Evolutionary conservation across 345 rosid genomes (phyloP), one percentile per base, ranked within the genome.

Genomic region (Rhodamnia rubescens): DNA sequence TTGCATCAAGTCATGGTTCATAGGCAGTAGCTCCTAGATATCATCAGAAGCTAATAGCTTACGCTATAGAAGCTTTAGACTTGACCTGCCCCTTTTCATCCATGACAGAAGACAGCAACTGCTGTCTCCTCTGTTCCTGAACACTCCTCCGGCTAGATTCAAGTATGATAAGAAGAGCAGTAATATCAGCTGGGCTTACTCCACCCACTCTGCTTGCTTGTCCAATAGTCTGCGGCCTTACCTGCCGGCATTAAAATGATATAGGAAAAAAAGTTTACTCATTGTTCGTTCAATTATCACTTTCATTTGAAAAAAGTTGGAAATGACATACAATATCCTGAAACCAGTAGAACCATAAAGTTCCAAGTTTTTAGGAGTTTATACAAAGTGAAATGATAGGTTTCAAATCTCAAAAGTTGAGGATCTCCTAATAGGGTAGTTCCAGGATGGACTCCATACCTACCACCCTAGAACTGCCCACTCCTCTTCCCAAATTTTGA

Each of bases 111-210:
- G 86, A 81, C 85, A 88, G 86, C 84, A 92, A 86, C 69, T 91
- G 90, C 61, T 89, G 92, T 87, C 94, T 94, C 92, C 86, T 95
- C 89, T 87, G 88, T 24, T 89, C 94, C 84, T 92, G 92, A 86
- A 89, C 92, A 89, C 85, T 92, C 89, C 99, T 92, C 85, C 94
- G 83, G 88, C 92, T 93, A n/a, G 95, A 78, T 91, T 97, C 98
- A 49, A 97, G 95, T 88, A 91, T 90, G 78, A 95, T 94, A 51
- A 97, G 94, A 83, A 97, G 93, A 24, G 98, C 98, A 51, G 98
- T 97, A 40, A 97, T 90, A 87, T 95, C 99, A 18, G 99, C 99
- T 21, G 99, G 98, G 90, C 95, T 95, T 26, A 95, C 98, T 88
- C 99, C 98, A 1, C 98, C 98, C 4, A 95, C 98, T 91, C 98